These are phyloP conservation scores for Hsuehochloa calcarea DNA, from an alignment of 176 grass and related monocot species.

Conservation along the genomic window DNA sequence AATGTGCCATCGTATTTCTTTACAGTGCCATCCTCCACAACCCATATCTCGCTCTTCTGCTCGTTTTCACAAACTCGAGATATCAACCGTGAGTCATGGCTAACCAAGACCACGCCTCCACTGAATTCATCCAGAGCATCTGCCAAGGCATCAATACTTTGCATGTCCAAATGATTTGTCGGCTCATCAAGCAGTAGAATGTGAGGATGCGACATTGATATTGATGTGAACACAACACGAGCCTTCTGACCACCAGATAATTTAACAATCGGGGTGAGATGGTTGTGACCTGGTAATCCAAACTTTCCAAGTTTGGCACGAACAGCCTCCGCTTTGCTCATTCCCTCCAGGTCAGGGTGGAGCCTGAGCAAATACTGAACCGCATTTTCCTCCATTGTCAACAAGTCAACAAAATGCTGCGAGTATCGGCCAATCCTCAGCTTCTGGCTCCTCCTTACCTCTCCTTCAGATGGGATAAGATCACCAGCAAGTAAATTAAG, in stretches of 20 bases:
- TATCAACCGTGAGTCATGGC: slow-evolving; percentile 87
- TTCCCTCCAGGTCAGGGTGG: slow-evolving; percentile 95
- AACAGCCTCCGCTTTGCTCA: slow-evolving; percentile 87
- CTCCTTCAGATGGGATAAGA: slow-evolving; percentile 72
- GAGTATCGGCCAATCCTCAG: slow-evolving; percentile 91
- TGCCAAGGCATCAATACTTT: slow-evolving; percentile 91
- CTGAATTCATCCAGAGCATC: slow-evolving; percentile 91
- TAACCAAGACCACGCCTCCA: slow-evolving; percentile 92
- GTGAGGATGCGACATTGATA: slow-evolving; percentile 93
- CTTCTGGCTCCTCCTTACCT: slow-evolving; percentile 85
- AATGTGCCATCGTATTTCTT: slow-evolving; percentile 70
- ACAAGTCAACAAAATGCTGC: slow-evolving; percentile 93
- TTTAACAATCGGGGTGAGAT: slow-evolving; percentile 94
- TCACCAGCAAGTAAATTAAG: slow-evolving; percentile 97
- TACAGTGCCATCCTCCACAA: slow-evolving; percentile 93
- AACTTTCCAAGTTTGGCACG: slow-evolving; percentile 94
- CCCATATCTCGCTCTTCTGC: slow-evolving; percentile 87
- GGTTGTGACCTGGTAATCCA: slow-evolving; percentile 93
- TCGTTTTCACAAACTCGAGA: slow-evolving; percentile 90
- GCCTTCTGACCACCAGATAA: slow-evolving; percentile 94
- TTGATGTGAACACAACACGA: slow-evolving; percentile 92
- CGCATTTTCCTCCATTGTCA: slow-evolving; percentile 95
- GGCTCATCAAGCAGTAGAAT: slow-evolving; percentile 94
- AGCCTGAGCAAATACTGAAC: slow-evolving; percentile 89
- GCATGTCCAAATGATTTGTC: slow-evolving; percentile 99